Base-by-base conservation (phyloP, 192 early-diverging fungal species). In the Backusella morwellensis region DNA sequence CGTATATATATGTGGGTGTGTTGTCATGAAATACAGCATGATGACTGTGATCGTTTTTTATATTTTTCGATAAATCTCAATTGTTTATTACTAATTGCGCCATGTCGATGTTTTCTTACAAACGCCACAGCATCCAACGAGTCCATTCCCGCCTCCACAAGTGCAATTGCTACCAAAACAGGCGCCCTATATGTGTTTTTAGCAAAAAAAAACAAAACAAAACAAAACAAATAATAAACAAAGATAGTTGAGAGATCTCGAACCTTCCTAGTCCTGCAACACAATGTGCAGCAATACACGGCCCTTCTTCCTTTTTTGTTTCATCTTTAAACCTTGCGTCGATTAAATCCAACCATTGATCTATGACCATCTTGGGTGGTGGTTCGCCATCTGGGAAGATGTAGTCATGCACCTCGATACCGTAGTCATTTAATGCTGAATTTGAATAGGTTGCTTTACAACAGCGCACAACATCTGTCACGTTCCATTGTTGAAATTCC, bases 381-480 rank as follows among this genome's bases (percentile, higher is more conserved):
- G 87, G 85, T 52, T 91, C 92, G 17, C 90, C 92, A 66, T 93
- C 92, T 8, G 85, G 84, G 81, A 90, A 93, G 0, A 90, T 84
- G 87, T 89, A 92, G 78, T 93, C 90, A 84, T 92, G 88, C 8
- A 94, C 90, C 74, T 86, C 75, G 68, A 96, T 92, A 38, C 90
- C 90, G 15, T 86, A 77, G 8, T 82, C 78, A 2, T 82, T 81
- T 40, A 94, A 63, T 11, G 80, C 75, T 6, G 79, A 81, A 21
- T 82, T 86, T 15, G 85, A 78, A 82, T 96, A 96, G 29, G 94
- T 94, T 2, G 94, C 92, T 67, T 96, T 93, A 74, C 94, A 95
- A 2, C 91, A 92, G 17, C 94, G 88, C 7, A 96, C 93, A 14
- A 96, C 92, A 56, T 96, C 93, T 35, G 86, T 92, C 7, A 92